These are phyloP conservation scores for Trichoderma guizhouense DNA, from an alignment of 2,329 filamentous ascomycete species.

Conservation along the genomic window DNA sequence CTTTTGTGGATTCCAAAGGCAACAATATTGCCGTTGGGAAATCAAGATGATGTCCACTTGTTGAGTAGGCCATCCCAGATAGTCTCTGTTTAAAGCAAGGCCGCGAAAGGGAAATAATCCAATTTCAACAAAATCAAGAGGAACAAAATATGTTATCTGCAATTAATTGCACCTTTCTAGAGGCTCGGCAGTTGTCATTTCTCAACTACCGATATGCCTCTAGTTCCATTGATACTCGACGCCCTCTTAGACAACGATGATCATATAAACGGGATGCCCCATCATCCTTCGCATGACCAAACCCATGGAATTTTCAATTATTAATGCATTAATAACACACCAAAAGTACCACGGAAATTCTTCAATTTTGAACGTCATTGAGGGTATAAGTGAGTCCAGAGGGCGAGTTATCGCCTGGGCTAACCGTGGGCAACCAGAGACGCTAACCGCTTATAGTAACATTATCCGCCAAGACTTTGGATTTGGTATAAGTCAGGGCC, in stretches of 20 bases:
- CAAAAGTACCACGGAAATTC: not conserved
- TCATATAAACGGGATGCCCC: not conserved
- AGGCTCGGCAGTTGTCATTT: not conserved
- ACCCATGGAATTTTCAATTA: not conserved
- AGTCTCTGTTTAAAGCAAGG: not conserved
- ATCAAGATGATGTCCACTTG: not conserved
- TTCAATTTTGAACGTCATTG: not conserved
- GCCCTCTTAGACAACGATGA: too few relatives aligned
- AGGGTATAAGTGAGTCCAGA: not conserved
- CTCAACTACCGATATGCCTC: not conserved
- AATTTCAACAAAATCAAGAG: not conserved
- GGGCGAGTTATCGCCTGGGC: not conserved
- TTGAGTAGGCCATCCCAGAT: not conserved
- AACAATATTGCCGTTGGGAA: not conserved
- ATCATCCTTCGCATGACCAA: not conserved
- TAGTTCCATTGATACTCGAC: not conserved
- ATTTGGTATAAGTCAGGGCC: not conserved
- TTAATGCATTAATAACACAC: not conserved
- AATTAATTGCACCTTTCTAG: too few relatives aligned
- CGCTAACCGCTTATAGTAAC: slow-evolving; percentile 3
- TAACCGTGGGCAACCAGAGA: not conserved
- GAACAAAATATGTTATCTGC: not conserved
- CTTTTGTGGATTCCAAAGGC: not conserved
- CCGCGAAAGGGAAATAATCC: not conserved
- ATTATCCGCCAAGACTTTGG: slow-evolving; percentile 8